Evolutionary conservation across 2,329 filamentous ascomycete genomes (phyloP), one percentile per base, ranked within the genome.

Genomic region (Penicillium palitans): DNA sequence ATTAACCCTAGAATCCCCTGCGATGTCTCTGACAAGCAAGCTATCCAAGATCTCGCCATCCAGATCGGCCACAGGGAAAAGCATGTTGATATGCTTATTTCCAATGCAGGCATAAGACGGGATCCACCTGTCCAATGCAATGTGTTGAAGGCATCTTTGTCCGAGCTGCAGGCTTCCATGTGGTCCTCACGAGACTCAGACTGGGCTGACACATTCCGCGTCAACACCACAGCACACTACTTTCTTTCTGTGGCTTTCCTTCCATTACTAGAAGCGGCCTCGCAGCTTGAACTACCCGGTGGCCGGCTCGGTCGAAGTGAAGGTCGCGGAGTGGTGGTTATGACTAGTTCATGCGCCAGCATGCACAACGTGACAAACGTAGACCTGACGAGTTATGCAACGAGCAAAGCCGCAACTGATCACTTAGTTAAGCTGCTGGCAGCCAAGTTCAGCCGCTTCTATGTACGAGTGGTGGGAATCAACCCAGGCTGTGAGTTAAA

Each of bases 281-380:
- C 74, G 4, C 66, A 71, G 5, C 61, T 65, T 15, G 59, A 66
- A 17, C 49, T 73, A 37, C 61, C 57, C 2, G 62, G 67, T 57
- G 70, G 67, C 17, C 64, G 56, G 25, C 70, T 63, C 53, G 75
- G 70, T 3, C 63, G 66, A 55, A 76, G 70, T 29, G 68, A 77
- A 27, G 80, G 81, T 8, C 71, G 80, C 7, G 81, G 80, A 0
- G 78, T 77, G 0, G 69, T 82, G 17, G 70, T 82, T 4, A 70
- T 83, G 5, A 82, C 80, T 4, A 83, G 81, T 63, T 80, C 77
- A 2, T 83, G 81, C 62, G 80, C 81, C 2, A 81, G 79, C 64
- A 78, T 82, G 75, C 80, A 82, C 58, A 82, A 82, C 66, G 77
- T 67, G 1, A 83, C 81, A 1, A 83, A 83, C 61, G 73, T 83